phyloP scores from a whole-genome alignment of 768 basidiomycete genomes.

The Tubosaeta sp. region DNA sequence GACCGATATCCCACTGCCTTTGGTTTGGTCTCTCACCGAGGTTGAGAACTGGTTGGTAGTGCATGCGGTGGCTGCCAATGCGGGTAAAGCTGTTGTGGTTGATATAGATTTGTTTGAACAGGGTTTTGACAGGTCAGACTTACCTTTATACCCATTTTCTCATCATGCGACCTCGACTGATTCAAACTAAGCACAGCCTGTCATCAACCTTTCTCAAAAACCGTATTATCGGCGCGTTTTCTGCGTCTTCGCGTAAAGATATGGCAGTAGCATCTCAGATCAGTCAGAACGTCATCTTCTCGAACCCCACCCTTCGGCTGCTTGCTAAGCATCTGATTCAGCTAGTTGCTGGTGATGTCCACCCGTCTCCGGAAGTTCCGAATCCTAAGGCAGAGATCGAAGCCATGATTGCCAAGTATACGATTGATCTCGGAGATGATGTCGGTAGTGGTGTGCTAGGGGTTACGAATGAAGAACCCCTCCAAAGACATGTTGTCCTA shows the following conservation, averaged over 20 bases:
- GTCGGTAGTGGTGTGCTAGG: neutral
- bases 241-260: slow-evolving; percentile 6
- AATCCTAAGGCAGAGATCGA: slow-evolving; percentile 27
- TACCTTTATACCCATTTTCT: too few relatives aligned
- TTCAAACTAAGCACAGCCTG: slow-evolving; percentile 22
- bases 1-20: slow-evolving; percentile 20
- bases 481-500: slow-evolving; percentile 26
- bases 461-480: neutral
- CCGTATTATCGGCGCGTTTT: slow-evolving; percentile 33
- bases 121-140: slow-evolving; percentile 33
- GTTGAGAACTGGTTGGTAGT: slow-evolving; percentile 26
- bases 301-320: slow-evolving; percentile 34
- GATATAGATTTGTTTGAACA: slow-evolving; percentile 31
- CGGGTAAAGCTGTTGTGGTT: neutral
- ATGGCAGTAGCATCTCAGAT: slow-evolving; percentile 18
- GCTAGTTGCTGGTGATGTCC: neutral
- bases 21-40: slow-evolving; percentile 17
- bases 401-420: slow-evolving; percentile 35
- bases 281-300: slow-evolving; percentile 40
- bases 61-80: slow-evolving; percentile 19
- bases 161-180: neutral
- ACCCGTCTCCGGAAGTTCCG: neutral
- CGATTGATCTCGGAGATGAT: slow-evolving; percentile 17
- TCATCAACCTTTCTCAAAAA: slow-evolving; percentile 37
- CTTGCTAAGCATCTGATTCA: slow-evolving; percentile 29